Percentiles rank a stretch among this genome's conserved stretches.
Conservation (phyloP, 306 rosid species). For the Lathyrus sativus region DNA sequence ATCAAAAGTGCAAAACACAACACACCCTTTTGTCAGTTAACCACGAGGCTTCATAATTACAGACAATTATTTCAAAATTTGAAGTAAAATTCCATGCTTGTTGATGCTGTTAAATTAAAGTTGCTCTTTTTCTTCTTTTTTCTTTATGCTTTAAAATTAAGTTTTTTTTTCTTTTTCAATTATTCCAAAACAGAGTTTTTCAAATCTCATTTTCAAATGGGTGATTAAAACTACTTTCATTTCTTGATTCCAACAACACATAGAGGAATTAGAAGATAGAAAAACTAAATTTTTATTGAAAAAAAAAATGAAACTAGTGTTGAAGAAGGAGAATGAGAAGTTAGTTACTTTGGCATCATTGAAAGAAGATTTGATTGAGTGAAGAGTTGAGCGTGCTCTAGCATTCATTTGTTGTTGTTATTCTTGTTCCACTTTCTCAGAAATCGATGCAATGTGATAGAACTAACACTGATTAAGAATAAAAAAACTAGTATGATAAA, state of each 20-base stretch:
- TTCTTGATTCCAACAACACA: not conserved
- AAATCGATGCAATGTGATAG: constrained; percentile 29
- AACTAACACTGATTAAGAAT: constrained; percentile 36
- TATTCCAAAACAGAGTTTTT: constrained; percentile 32
- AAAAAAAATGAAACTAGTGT: not conserved
- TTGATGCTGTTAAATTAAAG: constrained; percentile 12
- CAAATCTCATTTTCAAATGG: constrained; percentile 12
- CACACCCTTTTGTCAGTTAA: constrained; percentile 37
- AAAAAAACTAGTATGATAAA: constrained; percentile 17
- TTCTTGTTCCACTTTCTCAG: constrained; percentile 37
- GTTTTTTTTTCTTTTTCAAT: constrained; percentile 37
- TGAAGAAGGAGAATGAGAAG: constrained; percentile 20
- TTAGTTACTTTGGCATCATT: constrained; percentile 71
- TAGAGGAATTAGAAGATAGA: not conserved
- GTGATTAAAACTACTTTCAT: constrained; percentile 22
- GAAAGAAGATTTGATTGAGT: constrained; percentile 61
- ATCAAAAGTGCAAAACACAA: constrained; percentile 45
- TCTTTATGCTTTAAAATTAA: constrained; percentile 37
- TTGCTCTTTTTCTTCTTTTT: not conserved
- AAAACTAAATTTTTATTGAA: not conserved
- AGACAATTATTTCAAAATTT: constrained; percentile 36
- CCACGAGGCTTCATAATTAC: constrained; percentile 32
- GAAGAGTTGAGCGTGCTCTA: constrained; percentile 69
- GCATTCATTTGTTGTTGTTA: constrained; percentile 54
- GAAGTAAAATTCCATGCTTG: constrained; percentile 35